phyloP scores from a whole-genome alignment of 1,284 basidiomycete genomes.

The Gymnopus androsaceus region DNA sequence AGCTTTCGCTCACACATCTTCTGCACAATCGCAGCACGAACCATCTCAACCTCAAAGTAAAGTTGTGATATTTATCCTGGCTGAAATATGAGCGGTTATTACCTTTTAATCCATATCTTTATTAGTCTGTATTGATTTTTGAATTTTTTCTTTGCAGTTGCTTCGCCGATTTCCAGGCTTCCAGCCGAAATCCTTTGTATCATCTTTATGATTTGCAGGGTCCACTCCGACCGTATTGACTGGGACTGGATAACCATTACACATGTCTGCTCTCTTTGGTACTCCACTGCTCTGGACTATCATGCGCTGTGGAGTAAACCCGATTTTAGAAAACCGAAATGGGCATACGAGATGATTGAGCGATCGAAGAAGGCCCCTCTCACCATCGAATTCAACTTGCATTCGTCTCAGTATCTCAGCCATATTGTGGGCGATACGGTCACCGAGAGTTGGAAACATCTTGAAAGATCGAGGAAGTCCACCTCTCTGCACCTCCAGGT shows the following conservation, averaged over 20 bases:
- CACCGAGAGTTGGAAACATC: constrained; percentile 10
- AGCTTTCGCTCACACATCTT: no score
- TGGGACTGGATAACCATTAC: constrained; percentile 16
- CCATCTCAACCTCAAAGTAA: background rate
- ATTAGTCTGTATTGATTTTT: no score
- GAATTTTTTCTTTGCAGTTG: no score
- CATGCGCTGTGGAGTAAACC: constrained; percentile 17
- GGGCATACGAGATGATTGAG: constrained; percentile 18
- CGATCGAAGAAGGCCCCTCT: constrained; percentile 19
- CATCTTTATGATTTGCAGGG: constrained; percentile 21
- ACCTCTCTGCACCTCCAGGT: constrained; percentile 1
- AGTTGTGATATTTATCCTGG: no score
- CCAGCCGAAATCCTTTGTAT: constrained; percentile 31
- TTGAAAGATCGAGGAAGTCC: constrained; percentile 12
- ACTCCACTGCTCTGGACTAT: constrained; percentile 11
- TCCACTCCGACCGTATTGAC: no score
- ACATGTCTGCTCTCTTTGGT: constrained; percentile 17
- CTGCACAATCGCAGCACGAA: background rate
- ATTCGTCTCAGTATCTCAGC: constrained; percentile 1
- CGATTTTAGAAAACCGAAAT: constrained; percentile 12
- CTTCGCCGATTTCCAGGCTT: constrained; percentile 26
- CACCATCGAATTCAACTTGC: constrained; percentile 8
- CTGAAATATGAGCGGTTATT: no score
- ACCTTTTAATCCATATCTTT: no score
- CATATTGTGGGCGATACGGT: constrained; percentile 11